Percentiles rank a stretch among this genome's conserved stretches.
Conservation (phyloP, 352 stramenopile genomes). For the Phytopythium chamaehyphon region DNA sequence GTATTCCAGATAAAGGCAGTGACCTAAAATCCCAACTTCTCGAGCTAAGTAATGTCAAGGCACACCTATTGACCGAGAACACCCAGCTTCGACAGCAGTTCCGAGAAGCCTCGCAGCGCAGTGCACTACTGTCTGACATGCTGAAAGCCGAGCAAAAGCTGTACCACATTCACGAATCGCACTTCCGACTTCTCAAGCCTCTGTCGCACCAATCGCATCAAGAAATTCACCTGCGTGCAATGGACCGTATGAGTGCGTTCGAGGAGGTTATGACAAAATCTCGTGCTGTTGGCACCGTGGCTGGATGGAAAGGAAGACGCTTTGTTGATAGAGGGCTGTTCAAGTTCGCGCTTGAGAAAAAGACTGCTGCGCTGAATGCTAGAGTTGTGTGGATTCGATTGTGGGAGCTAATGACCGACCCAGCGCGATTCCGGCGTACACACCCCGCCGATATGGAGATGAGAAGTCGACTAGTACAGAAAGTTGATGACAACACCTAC, state of each 20-base stretch:
- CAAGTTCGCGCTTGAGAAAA: constrained; percentile 22
- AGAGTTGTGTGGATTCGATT: constrained; percentile 13
- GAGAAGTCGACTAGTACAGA: not conserved
- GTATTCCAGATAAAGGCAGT: too few species aligned
- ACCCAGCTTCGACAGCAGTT: constrained; percentile 21
- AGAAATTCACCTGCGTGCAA: constrained; percentile 9
- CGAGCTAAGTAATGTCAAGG: not conserved
- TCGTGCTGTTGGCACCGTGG: constrained; percentile 14
- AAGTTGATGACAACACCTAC: constrained; percentile 6
- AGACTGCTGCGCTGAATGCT: constrained; percentile 13
- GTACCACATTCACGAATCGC: constrained; percentile 20
- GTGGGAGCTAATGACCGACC: constrained; percentile 3
- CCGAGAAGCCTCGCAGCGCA: constrained; percentile 9
- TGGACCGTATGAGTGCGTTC: constrained; percentile 11
- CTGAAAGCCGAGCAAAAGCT: constrained; percentile 30
- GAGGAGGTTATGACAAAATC: constrained; percentile 8
- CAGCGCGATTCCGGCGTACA: not conserved
- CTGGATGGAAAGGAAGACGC: constrained; percentile 21
- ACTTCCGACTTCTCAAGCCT: constrained; percentile 26
- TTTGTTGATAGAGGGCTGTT: constrained; percentile 12
- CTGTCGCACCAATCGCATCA: constrained; percentile 15
- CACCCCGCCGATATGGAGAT: not conserved
- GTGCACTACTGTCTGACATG: constrained; percentile 17
- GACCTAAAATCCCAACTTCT: not conserved
- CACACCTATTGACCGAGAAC: constrained; percentile 18